phyloP scores from a whole-genome alignment of 352 stramenopile genomes.

The Phytopythium chamaehyphon region DNA sequence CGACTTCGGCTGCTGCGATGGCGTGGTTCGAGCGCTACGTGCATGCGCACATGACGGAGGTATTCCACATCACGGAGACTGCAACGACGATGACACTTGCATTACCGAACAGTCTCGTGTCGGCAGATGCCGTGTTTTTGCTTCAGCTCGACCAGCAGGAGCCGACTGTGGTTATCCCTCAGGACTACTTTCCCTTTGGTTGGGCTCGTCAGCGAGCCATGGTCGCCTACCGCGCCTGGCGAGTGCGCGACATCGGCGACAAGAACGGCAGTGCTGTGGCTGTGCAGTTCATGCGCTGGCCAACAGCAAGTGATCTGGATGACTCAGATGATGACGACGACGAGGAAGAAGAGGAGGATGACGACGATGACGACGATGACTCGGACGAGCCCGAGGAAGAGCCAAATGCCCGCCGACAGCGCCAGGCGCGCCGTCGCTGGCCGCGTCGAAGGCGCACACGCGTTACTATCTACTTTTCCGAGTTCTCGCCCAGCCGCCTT shows the following conservation, averaged over 20 bases:
- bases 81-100: conserved; percentile 51
- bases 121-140: conserved; percentile 40
- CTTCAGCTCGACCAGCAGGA: conserved; percentile 42
- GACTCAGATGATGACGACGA: conserved; percentile 28
- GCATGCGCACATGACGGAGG: conserved; percentile 44
- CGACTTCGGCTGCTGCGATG: conserved; percentile 21
- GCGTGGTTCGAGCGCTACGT: conserved; percentile 57
- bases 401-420: conserved; percentile 19
- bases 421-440: conserved; percentile 20
- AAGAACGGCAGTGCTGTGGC: conserved; percentile 43
- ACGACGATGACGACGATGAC: conserved; percentile 28
- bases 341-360: conserved; percentile 35
- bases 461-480: conserved; percentile 61
- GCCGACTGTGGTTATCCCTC: conserved; percentile 34
- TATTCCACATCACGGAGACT: conserved; percentile 58
- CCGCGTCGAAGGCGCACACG: conserved; percentile 27
- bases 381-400: conserved; percentile 50
- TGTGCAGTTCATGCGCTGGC: conserved; percentile 68
- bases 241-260: conserved; percentile 43
- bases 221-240: conserved; percentile 64
- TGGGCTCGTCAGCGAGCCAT: conserved; percentile 42
- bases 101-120: conserved; percentile 56
- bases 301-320: conserved; percentile 18
- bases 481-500: conserved; percentile 38
- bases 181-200: conserved; percentile 61